These are phyloP conservation scores for Cryptococcus sp. DNA, from an alignment of 1,284 basidiomycete species.

Conservation along the genomic window DNA sequence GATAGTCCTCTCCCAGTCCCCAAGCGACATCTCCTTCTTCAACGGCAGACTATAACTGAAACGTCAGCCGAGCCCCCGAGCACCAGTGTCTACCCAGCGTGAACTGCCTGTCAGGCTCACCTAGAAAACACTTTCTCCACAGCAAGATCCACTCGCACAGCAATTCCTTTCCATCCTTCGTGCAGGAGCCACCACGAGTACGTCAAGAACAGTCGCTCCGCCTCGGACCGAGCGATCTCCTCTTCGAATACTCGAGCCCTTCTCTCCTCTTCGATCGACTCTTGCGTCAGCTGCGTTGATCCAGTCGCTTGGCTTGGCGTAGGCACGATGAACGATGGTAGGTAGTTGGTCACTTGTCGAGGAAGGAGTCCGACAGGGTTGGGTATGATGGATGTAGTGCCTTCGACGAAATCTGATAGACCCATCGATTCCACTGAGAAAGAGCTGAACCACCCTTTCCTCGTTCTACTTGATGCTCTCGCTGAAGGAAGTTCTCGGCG, in stretches of 20 bases:
- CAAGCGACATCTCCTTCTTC: slow-evolving; percentile 45
- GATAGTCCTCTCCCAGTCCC: slow-evolving; percentile 45
- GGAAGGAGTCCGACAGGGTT: slow-evolving; percentile 24
- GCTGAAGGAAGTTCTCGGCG: not conserved
- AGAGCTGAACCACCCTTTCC: slow-evolving; percentile 31
- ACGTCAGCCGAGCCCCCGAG: not conserved
- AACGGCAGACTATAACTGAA: slow-evolving; percentile 34
- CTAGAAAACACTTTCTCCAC: slow-evolving; percentile 46
- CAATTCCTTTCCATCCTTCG: slow-evolving; percentile 49
- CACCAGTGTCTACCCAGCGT: no score
- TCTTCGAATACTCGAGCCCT: slow-evolving; percentile 16
- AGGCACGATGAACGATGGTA: slow-evolving; percentile 12
- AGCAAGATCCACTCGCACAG: slow-evolving; percentile 36
- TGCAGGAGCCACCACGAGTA: slow-evolving; percentile 54
- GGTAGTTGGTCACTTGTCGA: slow-evolving; percentile 10
- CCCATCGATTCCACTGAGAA: slow-evolving; percentile 40
- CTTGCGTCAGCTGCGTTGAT: not conserved
- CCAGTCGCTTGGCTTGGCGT: not conserved
- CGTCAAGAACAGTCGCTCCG: slow-evolving; percentile 49
- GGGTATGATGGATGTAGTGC: slow-evolving; percentile 15
- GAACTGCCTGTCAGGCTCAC: slow-evolving; percentile 22
- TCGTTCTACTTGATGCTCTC: not conserved
- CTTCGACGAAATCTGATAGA: slow-evolving; percentile 31
- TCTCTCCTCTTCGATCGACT: slow-evolving; percentile 10
- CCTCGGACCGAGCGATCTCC: slow-evolving; percentile 30